Evolutionary conservation across 371 early-diverging fungal genomes (phyloP), one percentile per base, ranked within the genome.

Genomic region (Mortierella sp.): DNA sequence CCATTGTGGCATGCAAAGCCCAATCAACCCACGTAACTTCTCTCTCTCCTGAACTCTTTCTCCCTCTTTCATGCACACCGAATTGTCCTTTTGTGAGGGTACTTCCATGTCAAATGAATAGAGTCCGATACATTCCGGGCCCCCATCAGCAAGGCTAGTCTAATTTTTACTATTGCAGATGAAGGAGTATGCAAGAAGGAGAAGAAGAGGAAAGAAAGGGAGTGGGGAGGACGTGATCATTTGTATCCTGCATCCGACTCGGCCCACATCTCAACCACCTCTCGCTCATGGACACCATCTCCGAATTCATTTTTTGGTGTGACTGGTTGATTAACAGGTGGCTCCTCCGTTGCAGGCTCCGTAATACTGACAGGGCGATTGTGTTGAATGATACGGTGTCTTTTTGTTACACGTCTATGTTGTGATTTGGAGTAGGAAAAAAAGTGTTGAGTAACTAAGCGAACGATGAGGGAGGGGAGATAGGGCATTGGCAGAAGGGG

Each of bases 291-390:
- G 12, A 46, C 11, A 46, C 12, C 48, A 46, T 3, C 48, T 44
- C 35, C 6, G 41, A 6, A 6, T 18, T 55, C n/a, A 4, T 55
- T 24, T 4, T 71, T 16, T 56, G 21, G 24, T 29, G 27, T 16
- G 16, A 11, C 3, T 60, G 29, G 10, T 35, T 35, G 35, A 11
- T 58, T 60, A 60, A 14, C 60, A 60, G 14, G 5, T 32, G 3
- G 60, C 27, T 16, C 60, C 55, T n/a, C 27, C 46, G 21, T n/a
- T 46, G 58, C 27, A 56, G 49, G 65, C 55, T 35, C 81, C 83
- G 76, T 55, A 83, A 16, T 73, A 76, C 56, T 70, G 46, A 46
- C 83, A 83, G 32, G 83, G 79, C 11, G 83, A 83, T 32, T 4
- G 3, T 0, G 49, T 73, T 8, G 73, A 27, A 16, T n/a, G 4